Base-by-base conservation (phyloP, 2,329 filamentous ascomycete species). In the Davidsoniella australis region DNA sequence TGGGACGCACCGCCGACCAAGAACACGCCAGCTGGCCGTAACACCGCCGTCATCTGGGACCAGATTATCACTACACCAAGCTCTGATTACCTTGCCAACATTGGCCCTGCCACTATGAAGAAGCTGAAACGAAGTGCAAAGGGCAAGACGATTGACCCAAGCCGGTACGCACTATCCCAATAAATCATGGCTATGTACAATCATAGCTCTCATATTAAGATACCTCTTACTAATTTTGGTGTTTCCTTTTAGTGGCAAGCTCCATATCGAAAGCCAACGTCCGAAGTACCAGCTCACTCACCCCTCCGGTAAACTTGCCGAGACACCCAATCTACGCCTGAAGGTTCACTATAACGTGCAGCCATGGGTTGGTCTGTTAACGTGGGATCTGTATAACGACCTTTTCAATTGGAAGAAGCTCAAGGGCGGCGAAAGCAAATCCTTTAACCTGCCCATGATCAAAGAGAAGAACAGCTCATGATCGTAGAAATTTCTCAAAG, bases 261-360 rank as follows among this genome's bases (percentile, higher is more conserved):
- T 96, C 38, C 73, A 76, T 51, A 72, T 96, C 56, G 78, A 79
- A 61, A 88, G 88, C 64, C 85, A 94, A 63, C 82, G 81, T 61
- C 84, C 88, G 2, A 98, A 98, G 66, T 98, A 98, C 70, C 87
- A 94, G 62, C 91, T 98, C 66, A 94, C 88, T 4, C 87, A 95
- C 63, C 84, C 89, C 9, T 75, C 74, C 9, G 84, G 88, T 54
- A 80, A 79, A 63, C 72, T 96, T 56, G 83, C 85, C 42, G 73
- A 82, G 59, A 71, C 78, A 45, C 68, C 73, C 46, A 79, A 91
- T 61, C 85, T 89, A 50, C 80, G 76, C 26, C 69, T 98, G 54
- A 78, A 80, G 58, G 69, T 96, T 48, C 82, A 91, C 61, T 98
- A 94, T 78, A 96, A 96, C 66, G 83, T 96, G 53, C 91, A 98